phyloP scores from a whole-genome alignment of 2,329 filamentous ascomycete genomes.

The Fusarium dlaminii region DNA sequence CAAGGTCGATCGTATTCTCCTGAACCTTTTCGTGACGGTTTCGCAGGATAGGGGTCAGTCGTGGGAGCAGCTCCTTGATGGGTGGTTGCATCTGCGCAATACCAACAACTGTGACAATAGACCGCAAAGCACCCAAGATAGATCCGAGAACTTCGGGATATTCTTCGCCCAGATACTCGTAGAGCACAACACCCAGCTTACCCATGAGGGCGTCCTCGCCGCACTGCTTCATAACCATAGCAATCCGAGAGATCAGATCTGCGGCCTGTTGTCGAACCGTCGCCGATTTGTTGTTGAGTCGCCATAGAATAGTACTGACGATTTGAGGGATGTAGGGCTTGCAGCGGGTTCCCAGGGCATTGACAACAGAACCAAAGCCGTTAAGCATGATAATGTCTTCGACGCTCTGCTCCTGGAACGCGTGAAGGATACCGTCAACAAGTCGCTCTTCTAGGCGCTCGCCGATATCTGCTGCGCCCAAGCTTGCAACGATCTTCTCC shows the following conservation, averaged over 20 bases:
- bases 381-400: slow-evolving; percentile 97
- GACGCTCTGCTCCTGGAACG: slow-evolving; percentile 97
- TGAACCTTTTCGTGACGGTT: slow-evolving; percentile 99
- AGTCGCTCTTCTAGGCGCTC: slow-evolving; percentile 92
- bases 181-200: slow-evolving; percentile 92
- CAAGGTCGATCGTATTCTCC: slow-evolving; percentile 97
- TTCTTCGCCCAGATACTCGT: slow-evolving; percentile 98
- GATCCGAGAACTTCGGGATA: slow-evolving; percentile 98
- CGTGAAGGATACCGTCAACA: slow-evolving; percentile 93
- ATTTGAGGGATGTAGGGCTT: slow-evolving; percentile 98
- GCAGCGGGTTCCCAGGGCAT: slow-evolving; percentile 90
- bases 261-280: slow-evolving; percentile 97
- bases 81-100: slow-evolving; percentile 98
- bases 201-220: slow-evolving; percentile 96
- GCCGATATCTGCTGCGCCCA: slow-evolving; percentile 93
- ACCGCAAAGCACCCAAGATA: slow-evolving; percentile 92
- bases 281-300: slow-evolving; percentile 96
- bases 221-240: slow-evolving; percentile 99
- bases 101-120: slow-evolving; percentile 97
- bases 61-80: slow-evolving; percentile 93
- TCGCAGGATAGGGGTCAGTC: slow-evolving; percentile 95
- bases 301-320: slow-evolving; percentile 94
- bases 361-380: slow-evolving; percentile 97
- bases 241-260: slow-evolving; percentile 94
- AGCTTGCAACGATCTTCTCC: slow-evolving; percentile 92